Percentiles rank a stretch among this genome's conserved stretches.
Conservation (phyloP, 257 asterid genomes). For the Cynanchum wilfordii region DNA sequence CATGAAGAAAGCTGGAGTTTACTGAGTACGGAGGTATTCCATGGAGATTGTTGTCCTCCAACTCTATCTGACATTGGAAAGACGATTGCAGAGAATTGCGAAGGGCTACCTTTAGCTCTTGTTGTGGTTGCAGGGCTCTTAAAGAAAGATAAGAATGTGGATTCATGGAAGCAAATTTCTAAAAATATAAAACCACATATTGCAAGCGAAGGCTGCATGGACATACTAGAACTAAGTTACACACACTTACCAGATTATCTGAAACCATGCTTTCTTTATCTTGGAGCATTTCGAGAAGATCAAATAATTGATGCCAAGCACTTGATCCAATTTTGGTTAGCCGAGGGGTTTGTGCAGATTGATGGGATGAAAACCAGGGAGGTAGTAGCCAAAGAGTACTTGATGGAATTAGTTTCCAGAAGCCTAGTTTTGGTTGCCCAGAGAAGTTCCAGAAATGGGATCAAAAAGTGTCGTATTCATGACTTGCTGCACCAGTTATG, state of each 20-base stretch:
- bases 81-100: not conserved
- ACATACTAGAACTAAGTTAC: constrained; percentile 1
- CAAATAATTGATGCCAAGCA: not conserved
- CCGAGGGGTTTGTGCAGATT: too few species aligned
- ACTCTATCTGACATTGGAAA: not conserved
- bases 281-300: too few species aligned
- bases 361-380: too few species aligned
- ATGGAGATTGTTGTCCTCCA: not conserved
- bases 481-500: not conserved
- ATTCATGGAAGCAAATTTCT: not conserved
- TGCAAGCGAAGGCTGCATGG: constrained; percentile 4
- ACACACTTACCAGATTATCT: too few species aligned
- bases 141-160: not conserved
- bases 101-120: constrained; percentile 11
- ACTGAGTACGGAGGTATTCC: not conserved
- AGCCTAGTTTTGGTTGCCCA: too few species aligned
- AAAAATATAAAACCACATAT: not conserved
- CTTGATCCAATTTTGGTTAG: constrained; percentile 9
- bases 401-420: too few species aligned
- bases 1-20: too few species aligned
- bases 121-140: not conserved
- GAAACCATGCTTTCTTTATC: too few species aligned
- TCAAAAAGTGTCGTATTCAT: not conserved
- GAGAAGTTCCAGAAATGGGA: too few species aligned
- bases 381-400: too few species aligned